Base-by-base conservation (phyloP, 2,329 filamentous ascomycete genomes). In the Fusarium ambrosium region DNA sequence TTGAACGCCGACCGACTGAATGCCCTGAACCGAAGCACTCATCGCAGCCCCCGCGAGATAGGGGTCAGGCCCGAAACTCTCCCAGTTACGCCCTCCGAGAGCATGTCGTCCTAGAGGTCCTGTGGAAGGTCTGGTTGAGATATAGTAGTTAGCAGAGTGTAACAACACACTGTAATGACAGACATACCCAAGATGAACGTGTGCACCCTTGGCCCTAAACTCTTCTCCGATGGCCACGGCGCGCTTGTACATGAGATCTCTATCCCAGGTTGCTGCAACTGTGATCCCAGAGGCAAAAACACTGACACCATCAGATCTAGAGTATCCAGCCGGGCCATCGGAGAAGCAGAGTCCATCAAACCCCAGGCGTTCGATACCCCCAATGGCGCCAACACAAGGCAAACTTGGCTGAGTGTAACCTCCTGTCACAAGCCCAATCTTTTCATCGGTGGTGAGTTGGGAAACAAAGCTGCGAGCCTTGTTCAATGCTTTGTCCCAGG, bases 281-380 rank as follows among this genome's bases (percentile, higher is more conserved):
- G 36, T 37, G 14, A 37, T 37, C 18, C 36, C 36, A 37, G 36
- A 37, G 7, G 36, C 14, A 37, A 37, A 18, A 16, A 37, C 36
- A 39, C 37, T n/a, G 18, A 39, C 37, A 39, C 37, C 36, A 9
- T 37, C 36, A 8, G 36, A 37, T 41, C 91, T 92, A 77, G 92
- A 87, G 45, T 87, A 32, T 1, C 55, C 62, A 20, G 36, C 43
- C 16, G 62, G 37, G 6, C 67, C 67, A 7, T 62, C 62, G 1
- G 36, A 32, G 37, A 66, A 58, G 62, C 65, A 67, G 11, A 63
- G 18, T 1, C 65, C 65, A 24, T 51, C 16, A 18, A 67, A 63
- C 27, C 51, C 39, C 13, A 67, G 16, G n/a, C 59, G 60, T 20
- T 63, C 39, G 20, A 67, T 63, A 16, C 27, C 13, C 3, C 37